Evolutionary conservation across 768 basidiomycete genomes (phyloP), one percentile per base, ranked within the genome.

Genomic region (Rhodosporidiobolus sp.): DNA sequence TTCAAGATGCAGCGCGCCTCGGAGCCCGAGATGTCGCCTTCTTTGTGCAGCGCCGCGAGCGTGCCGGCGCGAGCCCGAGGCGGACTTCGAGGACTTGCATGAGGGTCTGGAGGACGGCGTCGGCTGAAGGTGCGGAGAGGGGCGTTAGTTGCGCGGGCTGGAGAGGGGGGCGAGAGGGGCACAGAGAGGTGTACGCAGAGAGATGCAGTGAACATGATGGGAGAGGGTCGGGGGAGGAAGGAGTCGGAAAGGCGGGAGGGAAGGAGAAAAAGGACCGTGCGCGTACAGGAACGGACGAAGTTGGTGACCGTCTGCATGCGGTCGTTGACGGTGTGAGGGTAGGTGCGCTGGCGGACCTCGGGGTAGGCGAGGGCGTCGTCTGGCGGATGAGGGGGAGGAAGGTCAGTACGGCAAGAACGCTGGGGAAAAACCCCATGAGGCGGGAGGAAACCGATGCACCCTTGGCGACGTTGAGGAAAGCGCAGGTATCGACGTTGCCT

Each of bases 361-460:
- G 89, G 89, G 81, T 84, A 89, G 0, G 86, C 84, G 0, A 90
- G 78, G 0, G 84, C 87, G 73, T 90, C 89, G 76, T 90, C 88
- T 77, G 38, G 8, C 14, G 8, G 38, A n/a, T n/a, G 8, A 43
- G 14, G 38, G 7, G 8, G 38, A 43, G 38, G 14, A 43, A 14
- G 38, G 38, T 43, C 38, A 43, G 38, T 43, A n/a, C n/a, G n/a
- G n/a, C n/a, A n/a, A n/a, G n/a, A n/a, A n/a, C n/a, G n/a, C 38
- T 43, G 8, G 38, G 14, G 38, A 14, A 43, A 14, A 14, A 14
- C 7, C 38, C 38, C 8, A 43, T n/a, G 38, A 14, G 38, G 8
- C 7, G 38, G 38, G 38, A 14, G 8, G 38, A 43, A 14, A 43
- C 38, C 8, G 38, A 14, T 14, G 7, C 8, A 43, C 38, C 54